phyloP scores from a whole-genome alignment of 139 green algal species.

The Gonium pectorale region DNA sequence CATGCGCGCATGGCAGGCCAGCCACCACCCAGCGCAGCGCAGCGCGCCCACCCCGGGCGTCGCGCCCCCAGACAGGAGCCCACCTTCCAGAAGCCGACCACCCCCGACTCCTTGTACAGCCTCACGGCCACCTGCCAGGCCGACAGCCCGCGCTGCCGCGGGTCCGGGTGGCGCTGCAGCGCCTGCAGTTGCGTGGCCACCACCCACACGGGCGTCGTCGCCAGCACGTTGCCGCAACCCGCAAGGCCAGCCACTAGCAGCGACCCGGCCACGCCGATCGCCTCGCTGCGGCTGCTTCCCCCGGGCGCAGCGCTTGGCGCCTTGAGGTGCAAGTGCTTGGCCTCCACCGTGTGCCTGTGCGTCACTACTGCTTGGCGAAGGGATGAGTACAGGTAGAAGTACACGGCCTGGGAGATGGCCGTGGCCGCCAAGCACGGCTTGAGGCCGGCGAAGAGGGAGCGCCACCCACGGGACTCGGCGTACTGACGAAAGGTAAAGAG shows the following conservation, averaged over 20 bases:
- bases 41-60: no score
- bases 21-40: no score
- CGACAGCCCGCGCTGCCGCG: not conserved
- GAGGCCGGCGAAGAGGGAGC: constrained; percentile 76
- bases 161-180: constrained; percentile 44
- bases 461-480: constrained; percentile 53
- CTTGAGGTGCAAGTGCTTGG: no score
- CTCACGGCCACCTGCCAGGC: constrained; percentile 51
- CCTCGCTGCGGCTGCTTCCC: constrained; percentile 29
- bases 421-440: constrained; percentile 80
- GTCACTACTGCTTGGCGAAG: constrained; percentile 56
- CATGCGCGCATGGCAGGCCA: no score
- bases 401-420: constrained; percentile 83
- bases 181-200: constrained; percentile 91
- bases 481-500: no score
- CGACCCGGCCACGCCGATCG: constrained; percentile 77
- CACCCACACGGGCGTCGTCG: constrained; percentile 95
- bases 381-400: constrained; percentile 88
- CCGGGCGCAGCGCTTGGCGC: not conserved
- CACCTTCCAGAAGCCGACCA: constrained; percentile 85
- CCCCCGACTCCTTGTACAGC: constrained; percentile 66
- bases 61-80: not conserved
- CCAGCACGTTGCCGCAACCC: constrained; percentile 86
- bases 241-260: constrained; percentile 83
- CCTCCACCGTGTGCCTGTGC: not conserved